Base-by-base conservation (phyloP, 2,329 filamentous ascomycete species). In the Aspergillus eucalypticola region DNA sequence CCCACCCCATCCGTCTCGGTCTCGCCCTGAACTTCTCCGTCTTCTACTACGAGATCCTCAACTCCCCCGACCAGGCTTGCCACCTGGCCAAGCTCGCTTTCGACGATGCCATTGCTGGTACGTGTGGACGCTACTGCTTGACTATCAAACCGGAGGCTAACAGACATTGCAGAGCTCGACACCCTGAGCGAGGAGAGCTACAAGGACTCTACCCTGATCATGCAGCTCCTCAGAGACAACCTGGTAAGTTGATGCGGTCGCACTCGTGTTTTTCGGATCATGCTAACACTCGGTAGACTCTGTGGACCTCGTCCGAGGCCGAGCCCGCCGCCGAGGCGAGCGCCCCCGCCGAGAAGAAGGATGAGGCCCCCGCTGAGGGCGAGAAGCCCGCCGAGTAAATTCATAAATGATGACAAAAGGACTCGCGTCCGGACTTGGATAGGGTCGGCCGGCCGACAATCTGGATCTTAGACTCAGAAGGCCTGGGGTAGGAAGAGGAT, bases 1-100 rank as follows among this genome's bases (percentile, higher is more conserved):
- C 92, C 60, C 92, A 96, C 85, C 92, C 92, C 75, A 96, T 96
- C 81, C 91, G 92, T 75, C 90, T 96, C 67, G 92, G 92, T 78
- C 88, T 96, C 68, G 92, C 92, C 72, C 86, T 96, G 69, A 96
- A 96, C 89, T 96, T 96, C 86, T 96, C 93, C 68, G 93, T 97
- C 75, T 98, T 97, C 87, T 98, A 98, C 89, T 99, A 99, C 81
- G 91, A 99, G 88, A 99, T 98, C 79, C 86, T 98, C 75, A 99
- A 98, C 86, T 92, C 94, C 46, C 94, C 94, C 67, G 95, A 98
- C 80, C 94, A 96, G 84, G 94, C 93, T 77, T 97, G 94, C 89
- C 93, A 96, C 81, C 88, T 97, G 71, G 94, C 92, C 81, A 96
- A 96, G 88, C 91, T 94, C 80, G 91, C 91, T 61, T 96, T 96